Conservation (phyloP, 73 alveolate genomes). For the Stentor coeruleus region DNA sequence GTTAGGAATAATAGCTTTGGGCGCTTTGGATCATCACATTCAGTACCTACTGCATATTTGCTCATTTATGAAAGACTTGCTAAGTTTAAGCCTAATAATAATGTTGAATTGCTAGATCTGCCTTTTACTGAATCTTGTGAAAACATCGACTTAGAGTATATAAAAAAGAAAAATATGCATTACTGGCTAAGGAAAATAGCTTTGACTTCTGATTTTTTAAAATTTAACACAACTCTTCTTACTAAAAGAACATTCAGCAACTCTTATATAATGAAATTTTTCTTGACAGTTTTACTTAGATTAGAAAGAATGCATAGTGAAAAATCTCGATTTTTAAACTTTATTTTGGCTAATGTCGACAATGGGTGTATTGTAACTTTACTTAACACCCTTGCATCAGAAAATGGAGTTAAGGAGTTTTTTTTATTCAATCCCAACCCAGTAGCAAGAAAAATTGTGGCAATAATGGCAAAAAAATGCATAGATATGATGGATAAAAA, state of each 20-base stretch:
- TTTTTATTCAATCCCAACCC: not conserved
- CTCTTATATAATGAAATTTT: not conserved
- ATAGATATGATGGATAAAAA: not conserved
- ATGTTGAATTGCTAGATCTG: too few relatives aligned
- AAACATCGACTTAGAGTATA: not conserved
- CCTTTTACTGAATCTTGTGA: not conserved
- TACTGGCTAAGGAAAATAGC: not conserved
- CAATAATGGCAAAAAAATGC: not conserved
- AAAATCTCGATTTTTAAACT: not conserved
- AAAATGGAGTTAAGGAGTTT: not conserved
- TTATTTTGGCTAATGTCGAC: not conserved
- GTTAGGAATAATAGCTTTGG: not conserved
- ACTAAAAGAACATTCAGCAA: too few relatives aligned
- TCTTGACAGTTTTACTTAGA: not conserved
- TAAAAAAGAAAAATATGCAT: not conserved
- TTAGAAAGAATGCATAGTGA: not conserved
- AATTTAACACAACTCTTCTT: too few relatives aligned
- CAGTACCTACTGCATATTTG: constrained; percentile 66
- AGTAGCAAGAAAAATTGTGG: not conserved
- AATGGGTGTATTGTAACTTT: not conserved
- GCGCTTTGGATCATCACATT: constrained; percentile 1
- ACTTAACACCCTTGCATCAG: not conserved
- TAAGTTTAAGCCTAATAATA: not conserved
- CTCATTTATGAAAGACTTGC: constrained; percentile 46
- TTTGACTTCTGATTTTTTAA: not conserved